Conservation (phyloP, 331 rosid genomes). For the Dryas integrifolia region DNA sequence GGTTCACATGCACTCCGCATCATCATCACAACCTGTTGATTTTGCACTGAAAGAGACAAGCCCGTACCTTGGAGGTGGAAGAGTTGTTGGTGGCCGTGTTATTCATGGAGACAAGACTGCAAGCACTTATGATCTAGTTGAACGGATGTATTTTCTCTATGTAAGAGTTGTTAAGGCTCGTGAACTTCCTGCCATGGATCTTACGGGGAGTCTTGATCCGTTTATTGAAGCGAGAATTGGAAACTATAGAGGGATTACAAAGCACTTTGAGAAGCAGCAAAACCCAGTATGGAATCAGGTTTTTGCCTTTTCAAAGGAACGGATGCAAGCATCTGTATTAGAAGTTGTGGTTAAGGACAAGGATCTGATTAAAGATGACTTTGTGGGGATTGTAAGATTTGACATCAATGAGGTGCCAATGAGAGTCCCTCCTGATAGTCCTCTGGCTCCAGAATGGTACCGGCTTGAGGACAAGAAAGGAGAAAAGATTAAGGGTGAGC, state of each 20-base stretch:
- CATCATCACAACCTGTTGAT: conserved; percentile 62
- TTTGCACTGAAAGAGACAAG: conserved; percentile 72
- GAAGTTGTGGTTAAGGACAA: conserved; percentile 62
- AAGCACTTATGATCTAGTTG: conserved; percentile 70
- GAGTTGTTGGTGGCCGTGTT: conserved; percentile 66
- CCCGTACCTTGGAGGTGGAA: conserved; percentile 71
- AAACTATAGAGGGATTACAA: conserved; percentile 56
- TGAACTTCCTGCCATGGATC: conserved; percentile 57
- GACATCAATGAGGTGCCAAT: conserved; percentile 49
- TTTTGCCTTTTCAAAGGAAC: conserved; percentile 45
- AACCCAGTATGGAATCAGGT: conserved; percentile 66
- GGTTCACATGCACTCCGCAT: conserved; percentile 48
- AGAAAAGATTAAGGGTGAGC: conserved; percentile 50
- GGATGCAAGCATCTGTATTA: conserved; percentile 41
- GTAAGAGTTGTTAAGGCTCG: conserved; percentile 69
- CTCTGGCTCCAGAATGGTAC: conserved; percentile 74
- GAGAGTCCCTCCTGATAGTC: conserved; percentile 64
- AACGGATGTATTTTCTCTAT: conserved; percentile 50
- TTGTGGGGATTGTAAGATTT: conserved; percentile 50
- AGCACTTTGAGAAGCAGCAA: conserved; percentile 53
- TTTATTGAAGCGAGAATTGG: conserved; percentile 57
- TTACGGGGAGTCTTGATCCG: conserved; percentile 60
- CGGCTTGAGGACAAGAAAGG: conserved; percentile 46
- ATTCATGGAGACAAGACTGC: conserved; percentile 35
- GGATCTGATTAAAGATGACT: conserved; percentile 44